Conservation (phyloP, 108 stramenopile species). For the Pseudonitzschia pungens region DNA sequence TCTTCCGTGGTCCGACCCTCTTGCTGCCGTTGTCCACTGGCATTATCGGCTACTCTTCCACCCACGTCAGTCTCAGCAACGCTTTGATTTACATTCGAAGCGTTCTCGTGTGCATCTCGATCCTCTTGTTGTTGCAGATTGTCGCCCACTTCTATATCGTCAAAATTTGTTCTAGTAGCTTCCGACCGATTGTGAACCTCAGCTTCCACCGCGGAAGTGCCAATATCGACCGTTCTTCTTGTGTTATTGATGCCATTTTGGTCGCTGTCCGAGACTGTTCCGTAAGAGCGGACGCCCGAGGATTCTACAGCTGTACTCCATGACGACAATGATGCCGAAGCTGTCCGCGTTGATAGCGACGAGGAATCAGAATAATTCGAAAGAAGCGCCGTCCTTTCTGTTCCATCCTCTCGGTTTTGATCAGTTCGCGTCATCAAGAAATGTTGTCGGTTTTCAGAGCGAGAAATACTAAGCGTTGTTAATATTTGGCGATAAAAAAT, state of each 20-base stretch:
- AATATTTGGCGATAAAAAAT: too few species aligned
- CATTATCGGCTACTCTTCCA: background rate
- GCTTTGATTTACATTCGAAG: background rate
- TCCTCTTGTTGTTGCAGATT: conserved; percentile 2
- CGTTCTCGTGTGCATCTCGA: background rate
- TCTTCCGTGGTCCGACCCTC: conserved; percentile 1
- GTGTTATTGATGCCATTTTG: background rate
- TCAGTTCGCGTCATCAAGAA: background rate
- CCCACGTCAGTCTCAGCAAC: background rate
- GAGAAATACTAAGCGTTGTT: too few species aligned
- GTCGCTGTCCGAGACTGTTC: background rate
- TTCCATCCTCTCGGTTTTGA: background rate
- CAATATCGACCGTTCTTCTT: background rate
- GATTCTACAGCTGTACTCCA: background rate
- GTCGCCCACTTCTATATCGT: conserved; percentile 6
- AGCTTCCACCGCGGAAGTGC: background rate
- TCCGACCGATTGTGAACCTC: background rate
- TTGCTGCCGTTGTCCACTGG: background rate
- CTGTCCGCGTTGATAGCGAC: background rate
- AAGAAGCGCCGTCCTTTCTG: background rate
- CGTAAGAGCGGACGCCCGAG: background rate
- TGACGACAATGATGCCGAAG: background rate
- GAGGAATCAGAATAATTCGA: background rate
- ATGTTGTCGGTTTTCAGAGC: too few species aligned
- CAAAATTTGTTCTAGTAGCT: background rate